phyloP scores from a whole-genome alignment of 2,329 filamentous ascomycete genomes.

The Elsinoe perseae region DNA sequence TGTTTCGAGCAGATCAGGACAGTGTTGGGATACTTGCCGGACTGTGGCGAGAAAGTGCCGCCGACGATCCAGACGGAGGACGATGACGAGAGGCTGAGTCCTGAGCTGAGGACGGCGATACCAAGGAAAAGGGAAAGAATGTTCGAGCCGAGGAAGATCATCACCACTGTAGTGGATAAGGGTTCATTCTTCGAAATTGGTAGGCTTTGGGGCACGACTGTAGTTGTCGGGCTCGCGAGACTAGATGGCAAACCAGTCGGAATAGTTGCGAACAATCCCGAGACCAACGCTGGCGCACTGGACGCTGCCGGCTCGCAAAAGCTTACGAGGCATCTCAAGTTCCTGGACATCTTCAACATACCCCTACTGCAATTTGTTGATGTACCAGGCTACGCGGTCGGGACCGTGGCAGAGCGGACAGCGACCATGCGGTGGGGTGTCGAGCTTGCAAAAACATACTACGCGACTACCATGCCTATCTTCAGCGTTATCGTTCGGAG shows the following conservation, averaged over 20 bases:
- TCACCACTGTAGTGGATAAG: constrained; percentile 49
- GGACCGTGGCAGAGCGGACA: constrained; percentile 53
- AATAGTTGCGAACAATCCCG: constrained; percentile 53
- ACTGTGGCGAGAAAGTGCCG: constrained; percentile 49
- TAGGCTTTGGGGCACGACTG: constrained; percentile 53
- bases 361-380: constrained; percentile 58
- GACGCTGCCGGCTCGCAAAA: constrained; percentile 56
- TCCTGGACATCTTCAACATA: constrained; percentile 59
- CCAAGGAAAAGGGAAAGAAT: constrained; percentile 51
- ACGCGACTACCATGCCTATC: constrained; percentile 54
- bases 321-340: constrained; percentile 52
- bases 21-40: constrained; percentile 51
- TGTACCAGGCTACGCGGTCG: constrained; percentile 56
- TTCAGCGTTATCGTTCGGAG: constrained; percentile 56
- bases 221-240: constrained; percentile 54
- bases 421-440: constrained; percentile 60
- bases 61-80: constrained; percentile 41
- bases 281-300: constrained; percentile 54
- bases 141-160: constrained; percentile 53
- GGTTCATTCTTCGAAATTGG: constrained; percentile 58
- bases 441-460: constrained; percentile 54
- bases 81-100: constrained; percentile 42
- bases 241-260: constrained; percentile 51
- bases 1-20: constrained; percentile 55
- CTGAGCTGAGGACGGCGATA: constrained; percentile 48